A percentile compares a stretch with the other conserved stretches of the same genome.
phyloP scores from a whole-genome alignment of 371 early-diverging fungal species.

The Mucor piriformis region DNA sequence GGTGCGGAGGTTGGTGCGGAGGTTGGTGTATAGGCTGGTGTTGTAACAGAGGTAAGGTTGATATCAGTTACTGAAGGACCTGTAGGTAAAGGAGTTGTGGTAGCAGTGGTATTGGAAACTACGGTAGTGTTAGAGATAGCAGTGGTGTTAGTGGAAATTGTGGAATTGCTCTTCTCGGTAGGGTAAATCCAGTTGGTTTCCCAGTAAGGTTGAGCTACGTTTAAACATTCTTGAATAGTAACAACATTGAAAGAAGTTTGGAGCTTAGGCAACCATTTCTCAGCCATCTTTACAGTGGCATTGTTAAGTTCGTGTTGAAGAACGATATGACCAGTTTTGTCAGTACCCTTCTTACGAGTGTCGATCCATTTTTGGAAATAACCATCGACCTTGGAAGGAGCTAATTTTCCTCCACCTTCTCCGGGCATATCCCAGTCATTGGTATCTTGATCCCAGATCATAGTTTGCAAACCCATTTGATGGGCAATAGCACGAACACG shows the following conservation, averaged over 20 bases:
- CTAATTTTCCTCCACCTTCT: constrained; percentile 42
- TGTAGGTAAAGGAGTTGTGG: constrained; percentile 5
- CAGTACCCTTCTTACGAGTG: constrained; percentile 29
- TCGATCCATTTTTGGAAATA: constrained; percentile 48
- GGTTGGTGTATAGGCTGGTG: constrained; percentile 2
- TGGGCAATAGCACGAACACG: constrained; percentile 58
- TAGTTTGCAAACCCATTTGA: constrained; percentile 53
- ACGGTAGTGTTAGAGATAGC: neutral
- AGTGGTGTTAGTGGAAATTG: constrained; percentile 1
- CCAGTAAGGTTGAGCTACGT: constrained; percentile 56
- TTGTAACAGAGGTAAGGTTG: no score
- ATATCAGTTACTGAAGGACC: neutral
- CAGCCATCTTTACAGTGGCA: constrained; percentile 45
- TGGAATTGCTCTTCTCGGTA: neutral
- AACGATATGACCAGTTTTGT: constrained; percentile 45
- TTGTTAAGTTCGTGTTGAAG: constrained; percentile 56
- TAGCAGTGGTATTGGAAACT: neutral
- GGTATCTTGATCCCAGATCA: constrained; percentile 51
- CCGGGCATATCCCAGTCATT: constrained; percentile 56
- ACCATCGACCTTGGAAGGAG: constrained; percentile 38
- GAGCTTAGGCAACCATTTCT: constrained; percentile 49
- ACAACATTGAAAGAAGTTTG: constrained; percentile 49
- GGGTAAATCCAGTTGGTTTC: constrained; percentile 20
- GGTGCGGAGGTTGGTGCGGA: neutral
- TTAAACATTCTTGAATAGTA: constrained; percentile 52